Evolutionary conservation across 2,329 filamentous ascomycete genomes (phyloP).

Genomic region (Beauveria caledonica): DNA sequence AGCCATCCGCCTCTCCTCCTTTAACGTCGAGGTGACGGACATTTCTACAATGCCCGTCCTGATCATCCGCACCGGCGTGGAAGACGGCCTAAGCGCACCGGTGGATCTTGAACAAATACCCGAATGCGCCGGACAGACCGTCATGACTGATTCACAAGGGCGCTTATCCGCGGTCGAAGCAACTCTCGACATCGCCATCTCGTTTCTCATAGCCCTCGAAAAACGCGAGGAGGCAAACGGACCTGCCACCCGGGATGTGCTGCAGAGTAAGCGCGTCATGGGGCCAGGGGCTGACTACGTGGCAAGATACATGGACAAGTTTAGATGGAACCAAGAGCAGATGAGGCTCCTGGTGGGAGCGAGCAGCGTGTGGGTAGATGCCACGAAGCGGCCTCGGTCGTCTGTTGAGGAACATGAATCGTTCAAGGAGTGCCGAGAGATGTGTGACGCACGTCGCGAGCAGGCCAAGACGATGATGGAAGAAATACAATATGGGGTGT

Average conservation of each 20-base stretch:
- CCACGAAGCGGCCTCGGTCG: background rate
- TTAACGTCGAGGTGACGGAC: background rate
- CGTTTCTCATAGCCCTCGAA: background rate
- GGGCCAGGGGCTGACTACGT: accelerated
- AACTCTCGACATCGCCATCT: background rate
- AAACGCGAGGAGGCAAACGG: background rate
- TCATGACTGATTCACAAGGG: background rate
- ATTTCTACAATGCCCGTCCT: background rate
- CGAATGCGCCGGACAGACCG: background rate
- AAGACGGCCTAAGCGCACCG: background rate
- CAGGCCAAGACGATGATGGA: background rate
- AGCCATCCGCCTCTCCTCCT: background rate
- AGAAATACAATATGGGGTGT: background rate
- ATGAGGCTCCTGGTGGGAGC: background rate
- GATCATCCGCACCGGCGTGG: background rate
- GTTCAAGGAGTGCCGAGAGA: background rate
- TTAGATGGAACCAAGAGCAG: background rate
- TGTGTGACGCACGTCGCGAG: background rate
- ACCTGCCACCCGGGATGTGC: background rate
- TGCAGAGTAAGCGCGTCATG: background rate
- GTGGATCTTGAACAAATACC: background rate
- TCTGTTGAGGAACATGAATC: background rate
- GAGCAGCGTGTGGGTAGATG: background rate
- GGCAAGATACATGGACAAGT: background rate
- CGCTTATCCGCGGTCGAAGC: background rate